Conservation (phyloP, 805 yeast species). For the Clavispora phyllophila region DNA sequence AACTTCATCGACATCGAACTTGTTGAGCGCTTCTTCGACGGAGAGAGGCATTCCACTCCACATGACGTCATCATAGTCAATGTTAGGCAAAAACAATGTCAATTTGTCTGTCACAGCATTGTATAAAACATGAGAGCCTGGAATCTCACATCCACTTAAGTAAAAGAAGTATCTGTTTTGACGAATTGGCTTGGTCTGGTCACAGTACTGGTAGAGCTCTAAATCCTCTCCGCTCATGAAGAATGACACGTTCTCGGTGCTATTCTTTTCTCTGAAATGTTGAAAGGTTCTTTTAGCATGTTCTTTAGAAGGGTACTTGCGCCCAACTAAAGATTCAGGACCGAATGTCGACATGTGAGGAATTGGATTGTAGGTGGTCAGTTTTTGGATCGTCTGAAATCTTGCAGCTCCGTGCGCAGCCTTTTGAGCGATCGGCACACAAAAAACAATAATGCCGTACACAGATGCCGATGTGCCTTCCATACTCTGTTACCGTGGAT, state of each 20-base stretch:
- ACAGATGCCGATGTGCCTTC: neutral
- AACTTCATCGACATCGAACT: conserved; percentile 81
- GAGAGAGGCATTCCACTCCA: conserved; percentile 91
- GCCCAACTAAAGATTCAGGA: neutral
- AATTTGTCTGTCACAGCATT: conserved; percentile 49
- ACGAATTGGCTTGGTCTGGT: conserved; percentile 71
- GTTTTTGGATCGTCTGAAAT: neutral
- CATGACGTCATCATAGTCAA: conserved; percentile 87
- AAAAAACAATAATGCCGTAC: neutral
- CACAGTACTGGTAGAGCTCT: conserved; percentile 68
- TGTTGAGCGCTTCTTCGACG: conserved; percentile 54
- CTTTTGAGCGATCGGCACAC: neutral
- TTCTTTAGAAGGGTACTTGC: conserved; percentile 75
- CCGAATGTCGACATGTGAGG: neutral
- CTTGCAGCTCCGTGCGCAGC: neutral
- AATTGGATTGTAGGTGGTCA: neutral
- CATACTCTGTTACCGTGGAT: neutral
- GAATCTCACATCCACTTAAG: conserved; percentile 75
- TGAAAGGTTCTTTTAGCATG: conserved; percentile 58
- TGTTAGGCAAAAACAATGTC: conserved; percentile 72
- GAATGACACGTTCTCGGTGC: conserved; percentile 29
- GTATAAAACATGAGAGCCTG: conserved; percentile 69
- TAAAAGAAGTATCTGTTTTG: conserved; percentile 91
- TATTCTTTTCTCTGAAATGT: conserved; percentile 27
- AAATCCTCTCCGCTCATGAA: conserved; percentile 59